Percentiles rank a stretch among this genome's conserved stretches.
These are phyloP conservation scores for Cryphonectria japonica DNA, from an alignment of 2,329 filamentous ascomycete species.

Conservation along the genomic window DNA sequence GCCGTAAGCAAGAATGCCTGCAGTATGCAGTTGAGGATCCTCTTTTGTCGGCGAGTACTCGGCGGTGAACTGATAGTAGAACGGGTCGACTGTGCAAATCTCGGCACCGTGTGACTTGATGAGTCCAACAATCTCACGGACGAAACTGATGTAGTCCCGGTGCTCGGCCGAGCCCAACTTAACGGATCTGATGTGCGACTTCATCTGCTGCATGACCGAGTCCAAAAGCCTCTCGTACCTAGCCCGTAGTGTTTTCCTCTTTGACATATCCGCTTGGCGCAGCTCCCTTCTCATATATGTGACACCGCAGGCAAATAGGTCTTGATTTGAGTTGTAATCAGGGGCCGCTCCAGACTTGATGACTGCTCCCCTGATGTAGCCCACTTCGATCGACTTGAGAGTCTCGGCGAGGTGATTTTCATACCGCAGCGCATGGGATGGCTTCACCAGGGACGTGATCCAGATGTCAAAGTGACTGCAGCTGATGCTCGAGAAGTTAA, in stretches of 20 bases:
- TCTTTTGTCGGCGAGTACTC: slow-evolving; percentile 60
- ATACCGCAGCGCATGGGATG: slow-evolving; percentile 48
- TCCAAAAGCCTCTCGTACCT: slow-evolving; percentile 50
- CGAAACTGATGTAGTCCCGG: slow-evolving; percentile 52
- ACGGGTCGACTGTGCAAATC: slow-evolving; percentile 57
- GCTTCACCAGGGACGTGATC: slow-evolving; percentile 56
- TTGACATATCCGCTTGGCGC: slow-evolving; percentile 42
- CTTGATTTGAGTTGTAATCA: slow-evolving; percentile 53
- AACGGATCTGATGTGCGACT: slow-evolving; percentile 50
- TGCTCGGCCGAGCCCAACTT: slow-evolving; percentile 45
- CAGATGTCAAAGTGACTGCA: slow-evolving; percentile 57
- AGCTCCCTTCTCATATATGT: slow-evolving; percentile 55
- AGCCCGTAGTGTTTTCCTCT: slow-evolving; percentile 42
- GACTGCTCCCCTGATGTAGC: slow-evolving; percentile 48
- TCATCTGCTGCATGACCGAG: slow-evolving; percentile 58
- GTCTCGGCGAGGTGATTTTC: slow-evolving; percentile 55
- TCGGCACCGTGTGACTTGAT: slow-evolving; percentile 59
- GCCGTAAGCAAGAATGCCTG: slow-evolving; percentile 59
- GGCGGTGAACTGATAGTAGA: slow-evolving; percentile 59
- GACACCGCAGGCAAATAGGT: slow-evolving; percentile 55
- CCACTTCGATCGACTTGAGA: slow-evolving; percentile 46
- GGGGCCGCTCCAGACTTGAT: slow-evolving; percentile 43
- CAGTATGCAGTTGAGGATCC: slow-evolving; percentile 60
- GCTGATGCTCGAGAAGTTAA: slow-evolving; percentile 52
- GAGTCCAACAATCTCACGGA: slow-evolving; percentile 55